phyloP scores from a whole-genome alignment of 305 asterid species.

The Fraxinus dipetala region DNA sequence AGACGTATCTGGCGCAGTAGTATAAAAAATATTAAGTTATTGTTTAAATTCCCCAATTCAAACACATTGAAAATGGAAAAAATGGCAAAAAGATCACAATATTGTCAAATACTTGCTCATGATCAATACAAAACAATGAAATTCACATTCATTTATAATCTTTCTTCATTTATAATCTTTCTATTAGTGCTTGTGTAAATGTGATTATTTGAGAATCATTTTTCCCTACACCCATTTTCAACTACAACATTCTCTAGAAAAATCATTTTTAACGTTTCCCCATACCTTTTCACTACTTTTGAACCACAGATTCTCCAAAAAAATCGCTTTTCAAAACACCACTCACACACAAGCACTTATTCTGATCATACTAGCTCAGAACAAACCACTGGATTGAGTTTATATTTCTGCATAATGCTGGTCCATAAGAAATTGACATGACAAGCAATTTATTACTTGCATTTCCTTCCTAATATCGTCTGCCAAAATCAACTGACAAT shows the following conservation, averaged over 20 bases:
- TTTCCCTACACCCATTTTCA: background rate
- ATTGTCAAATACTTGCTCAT: constrained; percentile 7
- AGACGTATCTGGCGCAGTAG: constrained; percentile 61
- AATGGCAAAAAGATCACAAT: background rate
- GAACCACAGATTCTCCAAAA: background rate
- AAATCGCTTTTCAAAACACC: background rate
- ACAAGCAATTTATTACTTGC: constrained; percentile 18
- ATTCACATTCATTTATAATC: background rate
- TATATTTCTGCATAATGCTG: constrained; percentile 14
- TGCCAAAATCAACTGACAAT: background rate
- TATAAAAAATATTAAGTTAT: constrained; percentile 18
- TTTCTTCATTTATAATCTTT: constrained; percentile 3
- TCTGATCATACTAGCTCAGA: constrained; percentile 4
- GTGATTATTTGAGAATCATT: background rate
- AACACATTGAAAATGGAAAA: constrained; percentile 23
- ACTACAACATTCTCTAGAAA: background rate
- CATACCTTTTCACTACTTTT: background rate
- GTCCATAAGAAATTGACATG: constrained; percentile 17
- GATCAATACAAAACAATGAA: background rate
- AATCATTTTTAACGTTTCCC: background rate
- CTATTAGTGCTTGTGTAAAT: background rate
- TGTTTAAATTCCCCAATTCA: background rate
- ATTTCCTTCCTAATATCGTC: constrained; percentile 2
- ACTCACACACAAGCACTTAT: background rate
- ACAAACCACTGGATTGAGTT: constrained; percentile 13